Percentiles rank a stretch among this genome's conserved stretches.
Conservation (phyloP, 2,329 filamentous ascomycete genomes). For the Akanthomyces muscarius region DNA sequence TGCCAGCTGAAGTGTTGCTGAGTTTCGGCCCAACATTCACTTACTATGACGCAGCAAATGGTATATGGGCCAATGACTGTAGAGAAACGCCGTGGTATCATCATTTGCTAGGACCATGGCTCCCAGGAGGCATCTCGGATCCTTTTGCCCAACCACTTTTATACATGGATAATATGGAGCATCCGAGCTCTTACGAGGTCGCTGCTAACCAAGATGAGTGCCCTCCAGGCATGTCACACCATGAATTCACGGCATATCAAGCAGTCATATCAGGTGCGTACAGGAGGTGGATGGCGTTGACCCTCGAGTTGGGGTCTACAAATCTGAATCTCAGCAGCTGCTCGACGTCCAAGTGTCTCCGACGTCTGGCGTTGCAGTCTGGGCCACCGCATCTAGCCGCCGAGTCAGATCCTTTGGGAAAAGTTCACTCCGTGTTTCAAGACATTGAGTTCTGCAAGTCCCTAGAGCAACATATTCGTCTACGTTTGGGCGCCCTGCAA, state of each 20-base stretch:
- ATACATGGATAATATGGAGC: constrained; percentile 17
- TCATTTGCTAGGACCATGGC: constrained; percentile 25
- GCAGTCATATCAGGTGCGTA: constrained; percentile 41
- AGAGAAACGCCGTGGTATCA: constrained; percentile 12
- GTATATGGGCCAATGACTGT: constrained; percentile 20
- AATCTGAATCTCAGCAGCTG: constrained; percentile 58
- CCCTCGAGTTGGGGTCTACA: constrained; percentile 48
- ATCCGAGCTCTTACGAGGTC: constrained; percentile 51
- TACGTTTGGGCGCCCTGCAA: constrained; percentile 40
- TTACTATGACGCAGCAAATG: constrained; percentile 19
- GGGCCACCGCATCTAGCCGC: constrained; percentile 54
- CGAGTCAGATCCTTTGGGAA: constrained; percentile 28
- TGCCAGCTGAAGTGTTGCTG: constrained; percentile 16
- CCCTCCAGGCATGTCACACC: constrained; percentile 40
- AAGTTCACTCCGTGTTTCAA: background rate
- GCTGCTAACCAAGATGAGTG: constrained; percentile 48
- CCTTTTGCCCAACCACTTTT: constrained; percentile 21
- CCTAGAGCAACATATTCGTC: constrained; percentile 44
- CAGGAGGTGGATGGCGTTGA: constrained; percentile 46
- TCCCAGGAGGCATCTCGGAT: constrained; percentile 20
- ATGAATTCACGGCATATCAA: constrained; percentile 53
- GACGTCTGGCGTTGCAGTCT: constrained; percentile 49
- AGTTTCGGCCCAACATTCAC: constrained; percentile 21
- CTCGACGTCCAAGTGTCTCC: constrained; percentile 45
- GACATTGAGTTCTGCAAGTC: constrained; percentile 7